Evolutionary conservation across 345 rosid genomes (phyloP).

Genomic region (Murraya koenigii): DNA sequence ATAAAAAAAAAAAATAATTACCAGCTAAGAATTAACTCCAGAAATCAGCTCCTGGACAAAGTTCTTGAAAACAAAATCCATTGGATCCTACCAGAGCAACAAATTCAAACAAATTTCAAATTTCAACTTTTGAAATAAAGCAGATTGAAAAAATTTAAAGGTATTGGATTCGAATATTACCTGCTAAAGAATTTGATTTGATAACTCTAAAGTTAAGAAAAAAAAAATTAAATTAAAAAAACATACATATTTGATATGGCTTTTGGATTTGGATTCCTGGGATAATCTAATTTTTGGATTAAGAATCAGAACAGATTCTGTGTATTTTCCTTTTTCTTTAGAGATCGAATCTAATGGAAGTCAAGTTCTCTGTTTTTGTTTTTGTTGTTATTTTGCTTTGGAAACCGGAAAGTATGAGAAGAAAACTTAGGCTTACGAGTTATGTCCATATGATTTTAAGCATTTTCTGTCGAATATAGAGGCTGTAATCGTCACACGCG

Average conservation of each 20-base stretch:
- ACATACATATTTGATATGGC: not conserved
- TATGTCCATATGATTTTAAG: not conserved
- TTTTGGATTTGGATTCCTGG: slow-evolving; percentile 16
- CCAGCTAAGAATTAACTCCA: slow-evolving; percentile 30
- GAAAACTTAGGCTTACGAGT: not conserved
- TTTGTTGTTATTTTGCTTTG: not conserved
- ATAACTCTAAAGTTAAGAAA: slow-evolving; percentile 25
- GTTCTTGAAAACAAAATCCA: slow-evolving; percentile 20
- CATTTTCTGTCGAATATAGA: not conserved
- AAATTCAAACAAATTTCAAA: slow-evolving; percentile 2
- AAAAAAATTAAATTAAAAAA: not conserved
- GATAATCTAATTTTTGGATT: slow-evolving; percentile 6
- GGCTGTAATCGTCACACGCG: not conserved
- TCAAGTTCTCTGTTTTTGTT: not conserved
- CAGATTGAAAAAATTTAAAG: not conserved
- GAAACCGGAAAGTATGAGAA: not conserved
- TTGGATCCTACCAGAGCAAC: slow-evolving; percentile 34
- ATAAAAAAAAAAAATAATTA: slow-evolving; percentile 7
- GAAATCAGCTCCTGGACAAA: slow-evolving; percentile 12
- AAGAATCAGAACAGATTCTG: slow-evolving; percentile 18
- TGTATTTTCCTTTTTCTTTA: not conserved
- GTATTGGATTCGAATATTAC: slow-evolving; percentile 24
- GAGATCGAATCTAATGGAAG: not conserved
- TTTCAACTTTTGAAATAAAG: not conserved
- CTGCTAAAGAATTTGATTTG: slow-evolving; percentile 24